Evolutionary conservation across 2,329 filamentous ascomycete genomes (phyloP).

Genomic region (Lachnellula suecica): DNA sequence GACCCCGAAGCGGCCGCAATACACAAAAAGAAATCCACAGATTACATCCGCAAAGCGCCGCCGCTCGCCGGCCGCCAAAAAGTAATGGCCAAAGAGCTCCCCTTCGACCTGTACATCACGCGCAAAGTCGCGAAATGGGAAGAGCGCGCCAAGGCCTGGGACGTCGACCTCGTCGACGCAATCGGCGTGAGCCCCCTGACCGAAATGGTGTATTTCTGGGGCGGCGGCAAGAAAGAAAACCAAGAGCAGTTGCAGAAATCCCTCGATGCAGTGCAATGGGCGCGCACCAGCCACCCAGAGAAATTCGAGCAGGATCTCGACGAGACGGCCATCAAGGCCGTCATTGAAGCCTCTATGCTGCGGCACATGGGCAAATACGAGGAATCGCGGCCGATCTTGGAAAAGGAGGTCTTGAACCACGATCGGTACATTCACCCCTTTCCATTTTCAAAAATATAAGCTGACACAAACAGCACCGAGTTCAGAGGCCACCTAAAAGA

Average conservation of each 20-base stretch:
- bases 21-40: constrained; percentile 64
- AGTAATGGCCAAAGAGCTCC: constrained; percentile 86
- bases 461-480: constrained; percentile 37
- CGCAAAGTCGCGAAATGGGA: constrained; percentile 91
- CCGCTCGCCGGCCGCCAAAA: constrained; percentile 78
- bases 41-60: constrained; percentile 70
- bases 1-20: constrained; percentile 48
- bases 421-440: constrained; percentile 52
- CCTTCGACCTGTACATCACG: constrained; percentile 82
- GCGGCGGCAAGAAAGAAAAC: constrained; percentile 80
- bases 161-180: constrained; percentile 72
- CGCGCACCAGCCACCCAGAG: constrained; percentile 49
- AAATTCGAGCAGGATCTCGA: constrained; percentile 54
- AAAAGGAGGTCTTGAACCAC: constrained; percentile 61
- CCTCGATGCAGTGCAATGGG: constrained; percentile 62
- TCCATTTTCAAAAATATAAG: constrained; percentile 12
- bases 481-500: constrained; percentile 64
- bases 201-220: constrained; percentile 96
- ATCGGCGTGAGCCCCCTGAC: constrained; percentile 77
- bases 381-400: constrained; percentile 65
- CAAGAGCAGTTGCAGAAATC: constrained; percentile 62
- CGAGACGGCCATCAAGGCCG: constrained; percentile 61
- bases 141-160: constrained; percentile 65
- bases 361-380: constrained; percentile 61
- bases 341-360: constrained; percentile 66